A percentile compares a stretch with the other conserved stretches of the same genome.
phyloP scores from a whole-genome alignment of 129 eudicot genomes.

The Tanacetum coccineum region DNA sequence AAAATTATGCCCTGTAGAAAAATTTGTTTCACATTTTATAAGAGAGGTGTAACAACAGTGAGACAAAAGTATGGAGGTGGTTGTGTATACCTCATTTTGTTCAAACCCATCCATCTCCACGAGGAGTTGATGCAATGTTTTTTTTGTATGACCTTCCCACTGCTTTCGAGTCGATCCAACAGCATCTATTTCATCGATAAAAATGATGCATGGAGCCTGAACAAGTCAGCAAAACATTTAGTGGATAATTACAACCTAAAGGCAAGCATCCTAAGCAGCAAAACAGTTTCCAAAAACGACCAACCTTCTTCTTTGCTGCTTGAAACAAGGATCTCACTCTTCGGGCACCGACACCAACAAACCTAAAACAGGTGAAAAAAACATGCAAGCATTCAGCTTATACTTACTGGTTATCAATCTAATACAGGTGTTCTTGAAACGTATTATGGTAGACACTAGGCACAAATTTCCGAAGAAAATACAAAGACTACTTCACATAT shows the following conservation, averaged over 20 bases:
- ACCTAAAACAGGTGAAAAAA: conserved; percentile 46
- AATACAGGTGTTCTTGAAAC: conserved; percentile 5
- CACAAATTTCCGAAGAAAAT: not conserved
- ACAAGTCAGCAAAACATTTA: conserved; percentile 1
- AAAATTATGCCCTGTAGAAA: conserved; percentile 72
- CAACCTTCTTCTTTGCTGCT: conserved; percentile 98
- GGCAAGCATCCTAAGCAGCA: conserved; percentile 75
- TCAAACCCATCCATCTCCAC: conserved; percentile 99
- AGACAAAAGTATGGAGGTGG: not conserved
- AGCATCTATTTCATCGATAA: conserved; percentile 99
- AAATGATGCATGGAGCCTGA: conserved; percentile 96
- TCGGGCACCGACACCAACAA: conserved; percentile 97
- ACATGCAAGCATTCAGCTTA: conserved; percentile 18
- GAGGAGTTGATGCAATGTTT: conserved; percentile 90
- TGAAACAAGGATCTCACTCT: conserved; percentile 93
- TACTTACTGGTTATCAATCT: not conserved
- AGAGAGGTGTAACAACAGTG: not conserved
- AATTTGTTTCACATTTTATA: not conserved
- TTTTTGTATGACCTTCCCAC: conserved; percentile 99
- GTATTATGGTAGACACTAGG: not conserved
- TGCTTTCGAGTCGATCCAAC: conserved; percentile 98
- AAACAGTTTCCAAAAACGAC: conserved; percentile 13
- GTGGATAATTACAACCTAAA: conserved; percentile 27
- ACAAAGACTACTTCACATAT: not conserved
- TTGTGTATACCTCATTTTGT: conserved; percentile 63